Evolutionary conservation across 768 basidiomycete genomes (phyloP), one percentile per base, ranked within the genome.

Genomic region (Cystobasidium onofrii): DNA sequence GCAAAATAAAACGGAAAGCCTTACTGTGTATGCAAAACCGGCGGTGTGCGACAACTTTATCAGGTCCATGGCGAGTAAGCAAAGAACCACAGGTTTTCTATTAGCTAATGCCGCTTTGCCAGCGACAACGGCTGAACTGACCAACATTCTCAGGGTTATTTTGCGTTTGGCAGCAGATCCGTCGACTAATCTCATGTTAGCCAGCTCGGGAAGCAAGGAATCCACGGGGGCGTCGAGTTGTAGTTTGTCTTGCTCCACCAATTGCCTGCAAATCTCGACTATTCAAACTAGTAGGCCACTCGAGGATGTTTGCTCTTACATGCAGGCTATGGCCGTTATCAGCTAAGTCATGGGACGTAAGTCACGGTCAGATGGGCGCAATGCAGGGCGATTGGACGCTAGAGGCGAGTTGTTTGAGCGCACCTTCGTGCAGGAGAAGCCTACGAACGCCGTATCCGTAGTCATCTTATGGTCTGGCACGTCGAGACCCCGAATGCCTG

Each of bases 341-440:
- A 73, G 71, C 65, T 73, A 60, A 6, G n/a, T 23, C 23, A 55
- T 9, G n/a, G 23, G 54, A 55, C 10, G 54, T 55, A 7, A n/a
- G 54, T n/a, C 20, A 23, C 12, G 54, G 54, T 10, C n/a, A n/a
- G n/a, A n/a, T n/a, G n/a, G n/a, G n/a, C n/a, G n/a, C n/a, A n/a
- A n/a, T n/a, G n/a, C n/a, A n/a, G n/a, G n/a, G n/a, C n/a, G n/a
- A n/a, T n/a, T n/a, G n/a, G n/a, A n/a, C n/a, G n/a, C n/a, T n/a
- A n/a, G n/a, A n/a, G n/a, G 73, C 44, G 15, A 63, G 52, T 10
- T 7, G 27, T 60, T 12, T 39, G 34, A 15, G 20, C 66, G 15
- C 10, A 74, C 55, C 65, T 75, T 75, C 4, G 69, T 75, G 57
- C 74, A 75, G 15, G 65, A 73, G 27, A 57, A 75, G 74, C 74